Evolutionary conservation across 1,284 basidiomycete genomes (phyloP), one percentile per base, ranked within the genome.

Genomic region (Boletellus sp.): DNA sequence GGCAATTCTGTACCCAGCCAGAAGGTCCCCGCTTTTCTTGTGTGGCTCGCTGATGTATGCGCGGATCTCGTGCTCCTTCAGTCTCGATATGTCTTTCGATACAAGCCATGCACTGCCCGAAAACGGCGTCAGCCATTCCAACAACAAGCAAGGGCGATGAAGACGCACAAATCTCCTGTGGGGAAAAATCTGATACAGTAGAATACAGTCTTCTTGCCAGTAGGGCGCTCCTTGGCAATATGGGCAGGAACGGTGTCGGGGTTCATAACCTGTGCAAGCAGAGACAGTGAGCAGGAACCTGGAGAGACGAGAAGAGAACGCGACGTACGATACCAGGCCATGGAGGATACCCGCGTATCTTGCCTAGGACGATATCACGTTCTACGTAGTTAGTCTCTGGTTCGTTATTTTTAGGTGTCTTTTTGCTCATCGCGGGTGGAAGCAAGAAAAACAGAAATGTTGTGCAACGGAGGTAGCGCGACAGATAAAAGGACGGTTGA

Each of bases 101-200:
- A 82, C 74, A 26, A 91, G 76, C 94, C 94, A 98, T 33, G 91
- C 79, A 70, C 94, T 94, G 50, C 17, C 42, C 17, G 39, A 46
- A 47, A 51, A 47, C 22, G 19, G 29, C 8, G 41, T 60, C 48
- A 56, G 49, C 39, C 19, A 52, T 55, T 36, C 27, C 11, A 36
- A 45, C 35, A 43, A 44, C 36, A 37, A 42, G 50, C 47, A 39
- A 48, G 41, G 41, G 48, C 27, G 43, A 54, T 46, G 44, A 52
- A 32, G 23, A 82, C 91, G 68, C 59, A 96, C 94, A 86, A 91
- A 72, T 97, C 93, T 45, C 90, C 92, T 30, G 79, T 80, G 27
- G 91, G 91, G 76, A 94, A 94, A 79, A 94, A 95, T 56, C 82
- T 76, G 35, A 94, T 81, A 58, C 87, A 91, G 67, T 89, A 84